Evolutionary conservation across 495 filamentous ascomycete species (phyloP).

Genomic region (Hypoxylon crocopeplum): DNA sequence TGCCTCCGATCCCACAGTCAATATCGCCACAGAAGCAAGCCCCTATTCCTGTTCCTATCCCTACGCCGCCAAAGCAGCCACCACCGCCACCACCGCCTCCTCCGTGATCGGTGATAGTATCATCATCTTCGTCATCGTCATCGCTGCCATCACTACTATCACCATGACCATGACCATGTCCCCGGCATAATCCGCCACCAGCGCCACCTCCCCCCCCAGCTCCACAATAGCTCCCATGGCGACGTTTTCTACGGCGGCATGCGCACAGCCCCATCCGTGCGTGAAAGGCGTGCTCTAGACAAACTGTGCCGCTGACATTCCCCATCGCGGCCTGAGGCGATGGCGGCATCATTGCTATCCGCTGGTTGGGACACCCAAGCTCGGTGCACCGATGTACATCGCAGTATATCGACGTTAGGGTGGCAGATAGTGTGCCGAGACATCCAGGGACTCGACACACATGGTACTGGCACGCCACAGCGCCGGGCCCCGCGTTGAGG

Average conservation of each 20-base stretch:
- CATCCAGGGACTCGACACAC: conserved; percentile 7
- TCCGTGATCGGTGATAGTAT: conserved; percentile 11
- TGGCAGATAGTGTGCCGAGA: not conserved
- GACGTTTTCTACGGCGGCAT: not conserved
- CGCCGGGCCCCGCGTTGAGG: conserved; percentile 9
- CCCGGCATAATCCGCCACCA: not conserved
- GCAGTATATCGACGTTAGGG: conserved; percentile 10
- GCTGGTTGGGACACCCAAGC: conserved; percentile 1
- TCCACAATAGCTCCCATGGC: not conserved
- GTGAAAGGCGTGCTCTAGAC: conserved; percentile 7
- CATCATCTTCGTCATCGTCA: conserved; percentile 10
- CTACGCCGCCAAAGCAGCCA: not conserved
- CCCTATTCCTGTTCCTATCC: conserved; percentile 1
- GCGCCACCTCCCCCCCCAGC: not conserved
- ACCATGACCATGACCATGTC: not conserved
- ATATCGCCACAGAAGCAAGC: conserved; percentile 2
- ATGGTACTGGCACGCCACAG: conserved; percentile 10
- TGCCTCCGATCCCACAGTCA: not conserved
- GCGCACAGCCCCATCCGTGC: not conserved
- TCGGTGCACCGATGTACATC: conserved; percentile 15
- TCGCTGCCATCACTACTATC: not conserved
- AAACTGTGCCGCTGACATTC: not conserved
- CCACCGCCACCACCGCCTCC: not conserved
- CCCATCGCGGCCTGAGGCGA: not conserved
- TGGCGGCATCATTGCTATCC: not conserved